Percentiles rank a stretch among this genome's conserved stretches.
Conservation (phyloP, 345 rosid species). For the Streptanthus diversifolius region DNA sequence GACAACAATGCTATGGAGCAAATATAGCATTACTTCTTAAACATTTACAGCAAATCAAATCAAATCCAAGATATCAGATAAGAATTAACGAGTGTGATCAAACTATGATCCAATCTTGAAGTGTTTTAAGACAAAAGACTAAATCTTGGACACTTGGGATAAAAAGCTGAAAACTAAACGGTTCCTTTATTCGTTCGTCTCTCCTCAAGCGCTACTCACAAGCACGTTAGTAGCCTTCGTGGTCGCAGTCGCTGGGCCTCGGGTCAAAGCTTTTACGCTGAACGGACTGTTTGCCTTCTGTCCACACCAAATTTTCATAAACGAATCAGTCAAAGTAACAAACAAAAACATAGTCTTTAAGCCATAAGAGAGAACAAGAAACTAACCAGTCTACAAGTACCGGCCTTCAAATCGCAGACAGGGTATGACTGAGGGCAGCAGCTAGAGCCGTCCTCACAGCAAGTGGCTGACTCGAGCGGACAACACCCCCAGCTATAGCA, state of each 20-base stretch:
- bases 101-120: slow-evolving; percentile 20
- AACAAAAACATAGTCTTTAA: not conserved
- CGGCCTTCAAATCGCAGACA: slow-evolving; percentile 55
- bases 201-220: slow-evolving; percentile 34
- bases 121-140: slow-evolving; percentile 14
- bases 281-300: slow-evolving; percentile 66
- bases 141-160: slow-evolving; percentile 8
- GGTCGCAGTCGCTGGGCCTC: slow-evolving; percentile 46
- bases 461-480: slow-evolving; percentile 72
- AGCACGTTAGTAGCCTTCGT: slow-evolving; percentile 25
- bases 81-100: not conserved
- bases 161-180: not conserved
- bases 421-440: slow-evolving; percentile 86
- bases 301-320: not conserved
- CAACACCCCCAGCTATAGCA: slow-evolving; percentile 97
- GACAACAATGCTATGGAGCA: not conserved
- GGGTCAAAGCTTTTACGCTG: slow-evolving; percentile 47
- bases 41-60: slow-evolving; percentile 18
- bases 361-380: not conserved
- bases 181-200: not conserved
- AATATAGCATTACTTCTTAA: not conserved
- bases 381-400: slow-evolving; percentile 71
- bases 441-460: slow-evolving; percentile 70
- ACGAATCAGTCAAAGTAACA: not conserved
- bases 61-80: not conserved